Percentiles rank a stretch among this genome's conserved stretches.
These are phyloP conservation scores for Metarhizium sp. DNA, from an alignment of 2,329 filamentous ascomycete genomes.

Conservation along the genomic window DNA sequence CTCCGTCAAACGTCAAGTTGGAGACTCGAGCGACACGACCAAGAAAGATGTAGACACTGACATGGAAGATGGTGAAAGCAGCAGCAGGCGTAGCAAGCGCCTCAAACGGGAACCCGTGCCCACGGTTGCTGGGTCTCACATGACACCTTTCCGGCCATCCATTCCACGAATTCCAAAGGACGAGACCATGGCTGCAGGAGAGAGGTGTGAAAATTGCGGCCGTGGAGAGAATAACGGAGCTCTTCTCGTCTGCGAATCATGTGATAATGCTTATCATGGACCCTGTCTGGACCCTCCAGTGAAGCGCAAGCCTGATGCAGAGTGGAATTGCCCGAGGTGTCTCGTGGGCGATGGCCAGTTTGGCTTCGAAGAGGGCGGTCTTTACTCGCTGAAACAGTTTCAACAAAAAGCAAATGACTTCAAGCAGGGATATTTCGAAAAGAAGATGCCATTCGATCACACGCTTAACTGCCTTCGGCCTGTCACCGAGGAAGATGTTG, in stretches of 20 bases:
- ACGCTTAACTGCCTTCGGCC: conserved; percentile 70
- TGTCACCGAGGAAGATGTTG: conserved; percentile 90
- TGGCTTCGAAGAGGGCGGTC: conserved; percentile 90
- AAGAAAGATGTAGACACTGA: conserved; percentile 38
- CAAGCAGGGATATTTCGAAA: conserved; percentile 87
- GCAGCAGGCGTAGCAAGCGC: conserved; percentile 80
- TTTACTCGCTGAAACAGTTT: conserved; percentile 92
- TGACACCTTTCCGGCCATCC: conserved; percentile 84
- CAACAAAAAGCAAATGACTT: conserved; percentile 94
- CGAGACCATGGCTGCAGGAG: conserved; percentile 34
- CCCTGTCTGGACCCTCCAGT: conserved; percentile 82
- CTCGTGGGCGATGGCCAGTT: conserved; percentile 95
- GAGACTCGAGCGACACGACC: conserved; percentile 34
- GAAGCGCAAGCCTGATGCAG: conserved; percentile 65
- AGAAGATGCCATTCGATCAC: conserved; percentile 81
- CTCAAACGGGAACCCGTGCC: conserved; percentile 73
- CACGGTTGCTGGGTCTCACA: conserved; percentile 91
- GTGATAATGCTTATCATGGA: conserved; percentile 80
- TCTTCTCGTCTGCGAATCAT: conserved; percentile 80
- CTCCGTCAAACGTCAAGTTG: conserved; percentile 67
- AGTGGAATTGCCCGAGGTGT: conserved; percentile 95
- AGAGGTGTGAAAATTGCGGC: conserved; percentile 80
- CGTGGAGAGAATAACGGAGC: conserved; percentile 63
- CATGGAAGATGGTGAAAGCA: conserved; percentile 52
- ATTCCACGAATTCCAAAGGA: conserved; percentile 56